Percentiles rank a stretch among this genome's conserved stretches.
phyloP scores from a whole-genome alignment of 1,284 basidiomycete genomes.

The Boletus smithii region DNA sequence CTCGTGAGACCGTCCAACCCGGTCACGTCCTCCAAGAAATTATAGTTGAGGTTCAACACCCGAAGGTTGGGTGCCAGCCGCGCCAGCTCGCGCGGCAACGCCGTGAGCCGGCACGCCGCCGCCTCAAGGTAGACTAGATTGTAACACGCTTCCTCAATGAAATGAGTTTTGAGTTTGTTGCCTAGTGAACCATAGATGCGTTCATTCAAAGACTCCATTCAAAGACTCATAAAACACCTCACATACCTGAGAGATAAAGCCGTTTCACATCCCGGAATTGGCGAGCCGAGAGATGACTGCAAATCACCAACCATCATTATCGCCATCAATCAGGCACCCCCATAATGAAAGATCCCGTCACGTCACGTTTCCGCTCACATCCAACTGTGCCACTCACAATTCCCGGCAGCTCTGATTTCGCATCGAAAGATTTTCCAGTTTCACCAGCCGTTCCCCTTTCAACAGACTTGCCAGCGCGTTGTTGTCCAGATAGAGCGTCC shows the following conservation, averaged over 20 bases:
- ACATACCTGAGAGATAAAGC: constrained; percentile 88
- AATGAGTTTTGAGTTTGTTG: constrained; percentile 44
- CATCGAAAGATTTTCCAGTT: constrained; percentile 87
- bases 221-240: constrained; percentile 1
- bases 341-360: constrained; percentile 39
- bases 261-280: constrained; percentile 89
- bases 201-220: constrained; percentile 9
- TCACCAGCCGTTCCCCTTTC: constrained; percentile 55
- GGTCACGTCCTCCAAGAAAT: constrained; percentile 77
- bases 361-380: constrained; percentile 22
- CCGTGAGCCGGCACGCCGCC: constrained; percentile 82
- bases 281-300: constrained; percentile 57
- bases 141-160: constrained; percentile 69
- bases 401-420: constrained; percentile 80
- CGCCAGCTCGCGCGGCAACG: constrained; percentile 68
- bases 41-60: constrained; percentile 93
- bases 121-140: constrained; percentile 92
- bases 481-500: constrained; percentile 91
- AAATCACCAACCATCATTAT: constrained; percentile 36
- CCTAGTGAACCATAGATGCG: constrained; percentile 44
- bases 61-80: constrained; percentile 81
- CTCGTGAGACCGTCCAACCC: constrained; percentile 69
- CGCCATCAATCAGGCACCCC: constrained; percentile 37
- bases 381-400: constrained; percentile 53
- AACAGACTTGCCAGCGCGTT: constrained; percentile 63